phyloP scores from a whole-genome alignment of 345 rosid genomes.

The Populus euphratica region DNA sequence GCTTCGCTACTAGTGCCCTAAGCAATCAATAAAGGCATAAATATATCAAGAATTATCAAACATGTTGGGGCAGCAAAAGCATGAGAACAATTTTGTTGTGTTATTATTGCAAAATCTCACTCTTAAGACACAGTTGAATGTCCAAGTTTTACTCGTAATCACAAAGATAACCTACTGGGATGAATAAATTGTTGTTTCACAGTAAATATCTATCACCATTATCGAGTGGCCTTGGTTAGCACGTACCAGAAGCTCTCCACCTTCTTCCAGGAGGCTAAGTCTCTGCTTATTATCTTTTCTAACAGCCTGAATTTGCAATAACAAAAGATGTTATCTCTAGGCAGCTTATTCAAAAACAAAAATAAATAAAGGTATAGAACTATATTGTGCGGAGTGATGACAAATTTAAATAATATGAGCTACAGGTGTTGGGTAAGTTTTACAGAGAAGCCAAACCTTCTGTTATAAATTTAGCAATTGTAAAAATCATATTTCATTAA shows the following conservation, averaged over 20 bases:
- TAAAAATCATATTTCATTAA: neutral
- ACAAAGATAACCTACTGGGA: neutral
- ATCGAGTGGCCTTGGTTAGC: constrained; percentile 96
- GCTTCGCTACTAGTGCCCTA: neutral
- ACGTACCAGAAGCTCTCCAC: constrained; percentile 70
- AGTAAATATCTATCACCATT: constrained; percentile 30
- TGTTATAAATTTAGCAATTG: neutral
- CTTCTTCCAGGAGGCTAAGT: constrained; percentile 69
- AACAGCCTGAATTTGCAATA: constrained; percentile 53
- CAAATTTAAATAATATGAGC: neutral
- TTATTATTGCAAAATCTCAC: neutral
- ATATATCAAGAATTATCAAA: neutral
- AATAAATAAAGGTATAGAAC: neutral
- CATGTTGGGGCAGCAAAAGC: neutral
- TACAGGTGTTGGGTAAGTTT: neutral
- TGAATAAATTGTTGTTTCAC: neutral
- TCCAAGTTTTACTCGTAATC: neutral
- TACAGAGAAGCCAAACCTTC: neutral
- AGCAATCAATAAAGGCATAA: neutral
- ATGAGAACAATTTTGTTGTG: neutral
- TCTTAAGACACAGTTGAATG: neutral
- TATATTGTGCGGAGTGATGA: too few species aligned
- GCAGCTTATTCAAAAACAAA: neutral
- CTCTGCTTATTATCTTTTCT: constrained; percentile 83
- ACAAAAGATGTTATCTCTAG: neutral